These are phyloP conservation scores for Periconia macrospinosa DNA, from an alignment of 2,329 filamentous ascomycete genomes.

Conservation along the genomic window DNA sequence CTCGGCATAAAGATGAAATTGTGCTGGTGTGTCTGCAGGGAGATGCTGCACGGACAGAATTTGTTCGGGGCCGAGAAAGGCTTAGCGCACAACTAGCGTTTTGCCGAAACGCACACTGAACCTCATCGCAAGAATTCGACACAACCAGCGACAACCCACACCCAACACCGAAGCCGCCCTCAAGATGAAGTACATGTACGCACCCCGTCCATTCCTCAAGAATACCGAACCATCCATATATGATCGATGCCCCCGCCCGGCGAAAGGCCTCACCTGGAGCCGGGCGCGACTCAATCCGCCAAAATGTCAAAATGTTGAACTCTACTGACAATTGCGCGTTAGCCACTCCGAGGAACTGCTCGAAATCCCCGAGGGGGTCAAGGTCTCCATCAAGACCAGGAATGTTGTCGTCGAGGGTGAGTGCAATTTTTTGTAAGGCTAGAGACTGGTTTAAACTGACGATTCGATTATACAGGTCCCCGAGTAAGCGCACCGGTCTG, in stretches of 20 bases:
- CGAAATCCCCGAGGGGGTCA: slow-evolving; percentile 95
- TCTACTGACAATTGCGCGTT: slow-evolving; percentile 35
- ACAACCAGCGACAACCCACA: slow-evolving; percentile 32
- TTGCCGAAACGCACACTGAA: slow-evolving; percentile 17
- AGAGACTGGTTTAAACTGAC: slow-evolving; percentile 17
- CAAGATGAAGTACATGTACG: slow-evolving; percentile 97
- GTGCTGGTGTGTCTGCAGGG: too few relatives aligned
- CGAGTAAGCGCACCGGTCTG: slow-evolving; percentile 28
- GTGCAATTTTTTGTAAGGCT: slow-evolving; percentile 46
- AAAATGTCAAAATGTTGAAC: slow-evolving; percentile 15
- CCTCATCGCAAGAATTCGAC: slow-evolving; percentile 4
- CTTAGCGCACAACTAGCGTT: slow-evolving; percentile 11
- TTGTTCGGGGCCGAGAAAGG: not conserved
- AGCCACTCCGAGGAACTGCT: slow-evolving; percentile 91
- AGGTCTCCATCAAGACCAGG: slow-evolving; percentile 95
- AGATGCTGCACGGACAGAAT: too few relatives aligned
- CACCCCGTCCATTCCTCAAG: slow-evolving; percentile 12
- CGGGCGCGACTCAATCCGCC: slow-evolving; percentile 11
- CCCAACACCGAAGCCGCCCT: slow-evolving; percentile 40
- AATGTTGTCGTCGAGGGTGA: slow-evolving; percentile 96
- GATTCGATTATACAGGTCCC: slow-evolving; percentile 23
- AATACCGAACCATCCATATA: not conserved
- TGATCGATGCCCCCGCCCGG: slow-evolving; percentile 11
- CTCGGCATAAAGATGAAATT: not conserved
- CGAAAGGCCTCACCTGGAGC: slow-evolving; percentile 14